These are phyloP conservation scores for Penicillium sp. DNA, from an alignment of 2,329 filamentous ascomycete species.

Conservation along the genomic window DNA sequence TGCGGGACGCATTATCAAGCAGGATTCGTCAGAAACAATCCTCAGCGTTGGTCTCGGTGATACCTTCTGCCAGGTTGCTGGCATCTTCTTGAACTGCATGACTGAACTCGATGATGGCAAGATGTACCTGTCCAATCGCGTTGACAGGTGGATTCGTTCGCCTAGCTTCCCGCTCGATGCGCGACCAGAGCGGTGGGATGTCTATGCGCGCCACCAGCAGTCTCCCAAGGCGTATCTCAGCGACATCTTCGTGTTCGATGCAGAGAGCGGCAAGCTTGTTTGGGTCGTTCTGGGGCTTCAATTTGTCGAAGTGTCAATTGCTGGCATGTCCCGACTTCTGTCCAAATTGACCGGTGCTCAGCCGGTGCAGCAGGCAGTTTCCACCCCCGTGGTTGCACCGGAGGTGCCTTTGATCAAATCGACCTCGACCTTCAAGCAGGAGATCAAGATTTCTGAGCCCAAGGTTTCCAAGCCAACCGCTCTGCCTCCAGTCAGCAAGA, in stretches of 20 bases:
- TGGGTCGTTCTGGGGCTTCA: background rate
- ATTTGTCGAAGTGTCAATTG: background rate
- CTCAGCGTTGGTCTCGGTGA: background rate
- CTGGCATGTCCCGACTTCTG: background rate
- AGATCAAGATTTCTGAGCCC: background rate
- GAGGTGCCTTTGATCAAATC: background rate
- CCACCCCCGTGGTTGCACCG: background rate
- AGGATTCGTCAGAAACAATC: constrained; percentile 5
- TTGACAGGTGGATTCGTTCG: background rate
- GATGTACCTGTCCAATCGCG: background rate
- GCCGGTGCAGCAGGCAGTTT: background rate
- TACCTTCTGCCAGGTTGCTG: constrained; percentile 5
- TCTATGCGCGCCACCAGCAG: background rate
- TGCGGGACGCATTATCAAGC: constrained; percentile 23
- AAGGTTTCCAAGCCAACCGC: background rate
- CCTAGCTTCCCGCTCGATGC: background rate
- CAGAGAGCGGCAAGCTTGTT: background rate
- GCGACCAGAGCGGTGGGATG: background rate
- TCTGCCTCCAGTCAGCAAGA: background rate
- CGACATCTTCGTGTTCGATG: background rate
- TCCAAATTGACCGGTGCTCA: background rate
- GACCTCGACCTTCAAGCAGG: too few species aligned
- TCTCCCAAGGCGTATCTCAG: background rate
- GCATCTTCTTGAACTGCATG: constrained; percentile 5
- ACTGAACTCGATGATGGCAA: background rate